Evolutionary conservation across 129 eudicot genomes (phyloP), one percentile per base, ranked within the genome.

Genomic region (Rutidosis leptorrhynchoides): DNA sequence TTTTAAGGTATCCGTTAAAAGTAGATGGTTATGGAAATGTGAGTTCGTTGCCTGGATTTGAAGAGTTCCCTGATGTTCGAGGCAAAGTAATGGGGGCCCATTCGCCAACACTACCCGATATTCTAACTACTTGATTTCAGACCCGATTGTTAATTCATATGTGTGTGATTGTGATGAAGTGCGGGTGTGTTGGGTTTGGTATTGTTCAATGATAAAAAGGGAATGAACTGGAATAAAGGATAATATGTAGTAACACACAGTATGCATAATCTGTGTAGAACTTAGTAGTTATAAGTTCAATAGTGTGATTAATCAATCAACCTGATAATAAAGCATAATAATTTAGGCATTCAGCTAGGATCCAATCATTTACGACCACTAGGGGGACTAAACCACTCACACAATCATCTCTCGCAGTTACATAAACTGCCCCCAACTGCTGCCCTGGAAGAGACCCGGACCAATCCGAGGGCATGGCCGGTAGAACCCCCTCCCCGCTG

Each of bases 21-120:
- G 87, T 90, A 7, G 77, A 87, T 58, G 73, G 28, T 26, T 69
- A 84, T 58, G 95, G 97, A 43, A 84, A 74, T n/a, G 95, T 90
- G 23, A 79, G 63, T 58, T 69, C 87, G 6, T 65, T 84, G 70
- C 82, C 82, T 17, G 84, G 77, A 23, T 71, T 49, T 10, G 97
- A 90, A 20, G 68, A 63, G 37, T 87, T 90, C 76, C 97, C 95
- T 0, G 97, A 90, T 69, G 76, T 87, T 61, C 95, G 97, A 54
- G 97, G 97, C 48, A 90, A 78, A 78, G 74, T 90, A 14, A 74
- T 90, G 20, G 97, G 97, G 23, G 74, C 77, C 57, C 95, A 77
- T 75, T 72, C 87, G 16, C 76, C 85, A 24, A 22, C 95, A 7
- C 56, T 90, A 14, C 97, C 97, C 5, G 95, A 90, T 64, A 69